These are phyloP conservation scores for Curvularia sp. DNA, from an alignment of 2,329 filamentous ascomycete genomes.

Conservation along the genomic window DNA sequence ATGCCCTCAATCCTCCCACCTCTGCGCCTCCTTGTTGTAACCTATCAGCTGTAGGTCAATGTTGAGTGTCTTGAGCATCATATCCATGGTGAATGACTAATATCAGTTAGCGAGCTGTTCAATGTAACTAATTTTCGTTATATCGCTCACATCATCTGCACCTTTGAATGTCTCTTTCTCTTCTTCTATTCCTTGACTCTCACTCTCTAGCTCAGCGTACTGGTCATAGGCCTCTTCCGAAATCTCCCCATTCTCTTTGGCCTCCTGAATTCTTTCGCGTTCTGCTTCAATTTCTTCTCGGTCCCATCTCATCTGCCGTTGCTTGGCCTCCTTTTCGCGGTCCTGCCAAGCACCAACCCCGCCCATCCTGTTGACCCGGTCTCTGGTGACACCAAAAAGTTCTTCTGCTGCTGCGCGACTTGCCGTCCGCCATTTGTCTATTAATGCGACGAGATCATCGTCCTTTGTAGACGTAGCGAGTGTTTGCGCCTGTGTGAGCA, in stretches of 20 bases:
- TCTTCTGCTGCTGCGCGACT: constrained; percentile 72
- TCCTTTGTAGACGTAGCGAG: constrained; percentile 53
- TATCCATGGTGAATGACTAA: constrained; percentile 70
- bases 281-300: constrained; percentile 48
- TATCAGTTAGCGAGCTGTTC: not conserved
- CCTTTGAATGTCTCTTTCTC: constrained; percentile 49
- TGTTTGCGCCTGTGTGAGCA: constrained; percentile 52
- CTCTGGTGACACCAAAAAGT: constrained; percentile 66
- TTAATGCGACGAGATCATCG: constrained; percentile 63
- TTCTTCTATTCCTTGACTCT: constrained; percentile 51
- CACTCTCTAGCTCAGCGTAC: constrained; percentile 51
- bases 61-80: constrained; percentile 72
- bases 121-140: constrained; percentile 9
- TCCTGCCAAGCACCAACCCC: constrained; percentile 64
- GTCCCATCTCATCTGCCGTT: constrained; percentile 50
- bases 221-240: constrained; percentile 60
- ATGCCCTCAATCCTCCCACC: constrained; percentile 62
- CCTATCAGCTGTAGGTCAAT: constrained; percentile 69
- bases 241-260: constrained; percentile 39
- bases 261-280: constrained; percentile 56
- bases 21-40: constrained; percentile 64
- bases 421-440: constrained; percentile 67
- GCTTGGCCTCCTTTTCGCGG: constrained; percentile 45
- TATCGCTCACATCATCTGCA: constrained; percentile 49
- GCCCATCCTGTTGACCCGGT: constrained; percentile 69